Evolutionary conservation across 164 flowering plant species (phyloP), one percentile per base, ranked within the genome.

Genomic region (Chimonanthus salicifolius): DNA sequence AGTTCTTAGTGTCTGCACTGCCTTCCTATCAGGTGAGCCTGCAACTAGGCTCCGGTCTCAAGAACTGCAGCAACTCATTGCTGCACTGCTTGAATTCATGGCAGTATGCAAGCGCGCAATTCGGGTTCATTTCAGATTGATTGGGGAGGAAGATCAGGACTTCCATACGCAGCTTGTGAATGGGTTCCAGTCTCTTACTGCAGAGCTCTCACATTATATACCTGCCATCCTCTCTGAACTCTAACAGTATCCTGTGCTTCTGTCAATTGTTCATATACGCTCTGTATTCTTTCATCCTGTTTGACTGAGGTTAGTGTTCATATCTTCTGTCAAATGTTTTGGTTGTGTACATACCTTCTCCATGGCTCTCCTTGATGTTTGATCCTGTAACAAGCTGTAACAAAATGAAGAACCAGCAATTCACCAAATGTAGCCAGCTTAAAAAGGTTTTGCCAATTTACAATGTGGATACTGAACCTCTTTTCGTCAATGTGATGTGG

Each of bases 51-150:
- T 95, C 73, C 89, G 99, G 47, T 94, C 98, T 8, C 98, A 95
- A 74, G 99, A 95, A 79, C 82, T 95, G 58, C 99, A 95, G 82
- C 99, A 95, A 80, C 93, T 93, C 4, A 94, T 95, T 50, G 98
- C 99, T n/a, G 99, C 99, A 7, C 97, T 95, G 6, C 91, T 95
- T 10, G 99, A 95, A 78, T 95, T 95, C 78, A 95, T 93, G 99
- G 99, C 99, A 21, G 98, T 95, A 10, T 95, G 99, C 80, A 95
- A 95, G 81, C 91, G 99, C 45, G 99, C 99, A 9, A 95, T 95
- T 13, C 81, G 97, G 21, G 99, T 95, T 6, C 99, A 95, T 79
- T 88, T 93, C 63, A 88, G 98, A 77, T 80, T 94, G 73, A 95
- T 94, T 48, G 99, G 99, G 58, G 99, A 95, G 74, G 99, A 95